Evolutionary conservation across 2,329 filamentous ascomycete species (phyloP), one percentile per base, ranked within the genome.

Genomic region (Blastomyces silverae): DNA sequence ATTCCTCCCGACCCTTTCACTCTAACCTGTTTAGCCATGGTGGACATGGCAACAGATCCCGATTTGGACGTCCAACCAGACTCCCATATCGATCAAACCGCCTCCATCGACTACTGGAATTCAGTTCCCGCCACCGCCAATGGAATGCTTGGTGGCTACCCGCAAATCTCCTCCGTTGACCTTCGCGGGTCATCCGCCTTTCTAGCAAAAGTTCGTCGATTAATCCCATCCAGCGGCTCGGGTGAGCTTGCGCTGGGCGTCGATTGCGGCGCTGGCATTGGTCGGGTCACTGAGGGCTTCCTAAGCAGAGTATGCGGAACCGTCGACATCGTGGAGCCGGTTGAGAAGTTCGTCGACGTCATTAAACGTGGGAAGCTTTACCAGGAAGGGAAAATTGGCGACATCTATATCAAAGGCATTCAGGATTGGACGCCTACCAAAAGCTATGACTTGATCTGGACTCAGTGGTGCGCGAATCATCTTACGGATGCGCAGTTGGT

Each of bases 381-480:
- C 58, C 66, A 70, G 2, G 72, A 77, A 2, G 82, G 80, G 0
- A 83, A 82, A 53, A 74, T 85, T 0, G 89, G 89, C 1, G 78
- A 82, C 28, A 82, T 96, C 22, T 88, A 85, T 77, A 91, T 89
- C 69, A 77, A 88, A 1, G 90, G 91, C 0, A 78, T 96, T 0
- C 88, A 96, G 75, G 82, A 84, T 37, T 95, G 90, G 90, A 80
- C 82, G 0, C 77, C 75, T 4, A 67, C 68, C 61, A 76, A 76
- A 10, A 74, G 77, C 60, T 97, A 97, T 76, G 89, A 92, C 73
- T 75, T 96, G 57, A 86, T 97, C 66, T 96, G 91, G 90, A 88
- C 85, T 62, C 92, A 97, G 76, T 96, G 92, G 92, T 97, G 92
- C 75, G 77, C 93, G 8, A 89, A 90, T 31, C 89, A 97, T 75